Evolutionary conservation across 2,329 filamentous ascomycete genomes (phyloP).

Genomic region (Aspergillus sergii): DNA sequence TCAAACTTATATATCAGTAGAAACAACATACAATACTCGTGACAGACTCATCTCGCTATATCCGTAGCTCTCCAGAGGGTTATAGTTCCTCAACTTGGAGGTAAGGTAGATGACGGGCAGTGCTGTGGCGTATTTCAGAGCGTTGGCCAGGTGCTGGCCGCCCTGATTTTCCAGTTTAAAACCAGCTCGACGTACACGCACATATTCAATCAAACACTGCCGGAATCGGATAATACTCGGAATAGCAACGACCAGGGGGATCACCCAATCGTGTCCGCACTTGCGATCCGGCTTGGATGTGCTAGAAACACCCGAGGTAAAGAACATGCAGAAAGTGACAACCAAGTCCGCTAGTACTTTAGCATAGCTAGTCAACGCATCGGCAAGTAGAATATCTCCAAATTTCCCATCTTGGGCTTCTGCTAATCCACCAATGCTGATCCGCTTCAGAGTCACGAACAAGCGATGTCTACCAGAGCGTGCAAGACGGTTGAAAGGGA

Average conservation of each 20-base stretch:
- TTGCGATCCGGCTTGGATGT: constrained; percentile 78
- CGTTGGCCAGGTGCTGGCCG: constrained; percentile 88
- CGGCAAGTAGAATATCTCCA: constrained; percentile 88
- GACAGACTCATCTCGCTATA: constrained; percentile 59
- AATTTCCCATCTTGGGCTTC: constrained; percentile 89
- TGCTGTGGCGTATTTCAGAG: constrained; percentile 88
- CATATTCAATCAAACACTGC: constrained; percentile 88
- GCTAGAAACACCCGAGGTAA: constrained; percentile 69
- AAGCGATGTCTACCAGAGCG: constrained; percentile 74
- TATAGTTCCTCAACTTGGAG: constrained; percentile 69
- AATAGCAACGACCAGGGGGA: constrained; percentile 80
- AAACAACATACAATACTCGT: constrained; percentile 51
- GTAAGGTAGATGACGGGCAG: constrained; percentile 88
- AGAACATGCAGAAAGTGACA: constrained; percentile 89
- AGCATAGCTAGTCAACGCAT: constrained; percentile 92
- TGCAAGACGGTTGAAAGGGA: constrained; percentile 71
- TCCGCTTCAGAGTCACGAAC: constrained; percentile 72
- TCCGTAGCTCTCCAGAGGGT: constrained; percentile 52
- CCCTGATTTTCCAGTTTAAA: constrained; percentile 65
- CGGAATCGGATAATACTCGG: constrained; percentile 85
- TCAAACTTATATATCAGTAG: neutral
- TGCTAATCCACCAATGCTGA: constrained; percentile 83
- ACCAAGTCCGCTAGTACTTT: constrained; percentile 90
- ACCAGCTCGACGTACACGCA: constrained; percentile 64
- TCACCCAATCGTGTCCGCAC: constrained; percentile 76